These are phyloP conservation scores for Coemansia sp. DNA, from an alignment of 371 early-diverging fungal genomes.

Conservation along the genomic window DNA sequence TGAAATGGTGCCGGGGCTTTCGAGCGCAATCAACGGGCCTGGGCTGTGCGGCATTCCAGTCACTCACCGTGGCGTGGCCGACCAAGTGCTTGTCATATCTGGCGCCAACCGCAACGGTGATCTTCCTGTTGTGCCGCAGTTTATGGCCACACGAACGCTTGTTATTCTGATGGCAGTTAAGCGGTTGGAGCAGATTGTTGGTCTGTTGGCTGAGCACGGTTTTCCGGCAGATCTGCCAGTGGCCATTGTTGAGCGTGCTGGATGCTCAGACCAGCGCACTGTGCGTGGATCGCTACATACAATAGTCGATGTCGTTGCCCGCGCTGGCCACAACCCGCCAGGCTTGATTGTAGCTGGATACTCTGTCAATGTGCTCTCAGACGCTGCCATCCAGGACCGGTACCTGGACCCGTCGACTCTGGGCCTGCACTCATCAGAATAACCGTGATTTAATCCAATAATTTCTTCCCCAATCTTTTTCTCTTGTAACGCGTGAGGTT, in stretches of 20 bases:
- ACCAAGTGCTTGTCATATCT: constrained; percentile 81
- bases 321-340: constrained; percentile 72
- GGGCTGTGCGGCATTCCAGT: constrained; percentile 72
- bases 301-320: constrained; percentile 64
- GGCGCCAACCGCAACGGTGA: constrained; percentile 72
- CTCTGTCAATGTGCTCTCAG: constrained; percentile 49
- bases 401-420: constrained; percentile 37
- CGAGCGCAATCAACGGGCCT: constrained; percentile 74
- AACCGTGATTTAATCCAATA: background rate
- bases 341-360: constrained; percentile 69
- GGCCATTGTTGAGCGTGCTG: constrained; percentile 76
- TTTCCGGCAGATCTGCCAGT: constrained; percentile 69
- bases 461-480: background rate
- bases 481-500: background rate
- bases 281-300: constrained; percentile 60
- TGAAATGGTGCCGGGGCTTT: constrained; percentile 78
- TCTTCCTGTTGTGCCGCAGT: constrained; percentile 73
- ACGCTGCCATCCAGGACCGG: constrained; percentile 43
- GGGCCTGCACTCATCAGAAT: constrained; percentile 45
- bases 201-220: constrained; percentile 56
- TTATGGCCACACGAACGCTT: constrained; percentile 64
- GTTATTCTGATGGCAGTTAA: constrained; percentile 85
- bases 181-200: constrained; percentile 62
- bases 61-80: constrained; percentile 80
- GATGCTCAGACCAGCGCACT: constrained; percentile 69